Conservation (phyloP, 2,329 filamentous ascomycete genomes). For the Aspergillus spinulosporus region DNA sequence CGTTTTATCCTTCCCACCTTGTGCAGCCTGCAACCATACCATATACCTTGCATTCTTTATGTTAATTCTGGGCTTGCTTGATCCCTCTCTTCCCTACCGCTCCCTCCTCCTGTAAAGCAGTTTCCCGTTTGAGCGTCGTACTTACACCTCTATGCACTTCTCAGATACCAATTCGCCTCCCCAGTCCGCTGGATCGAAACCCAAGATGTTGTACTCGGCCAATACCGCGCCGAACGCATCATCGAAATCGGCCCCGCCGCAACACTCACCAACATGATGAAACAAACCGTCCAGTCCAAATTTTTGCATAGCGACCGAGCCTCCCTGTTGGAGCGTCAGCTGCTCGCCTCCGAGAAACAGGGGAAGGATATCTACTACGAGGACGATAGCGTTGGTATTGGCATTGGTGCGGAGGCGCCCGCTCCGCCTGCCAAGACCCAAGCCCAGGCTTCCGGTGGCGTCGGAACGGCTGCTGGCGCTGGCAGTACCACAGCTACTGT, state of each 20-base stretch:
- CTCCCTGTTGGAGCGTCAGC: slow-evolving; percentile 87
- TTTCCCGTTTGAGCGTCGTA: no score
- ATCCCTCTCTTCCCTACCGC: no score
- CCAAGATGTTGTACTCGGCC: slow-evolving; percentile 97
- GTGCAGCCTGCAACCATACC: neutral
- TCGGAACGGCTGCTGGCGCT: no score
- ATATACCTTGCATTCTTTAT: neutral
- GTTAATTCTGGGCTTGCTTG: neutral
- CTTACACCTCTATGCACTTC: no score
- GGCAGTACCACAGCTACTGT: no score
- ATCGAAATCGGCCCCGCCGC: slow-evolving; percentile 97
- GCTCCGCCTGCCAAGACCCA: no score
- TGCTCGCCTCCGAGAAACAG: slow-evolving; percentile 88
- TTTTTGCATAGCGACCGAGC: slow-evolving; percentile 45
- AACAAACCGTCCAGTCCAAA: neutral
- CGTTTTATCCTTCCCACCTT: neutral
- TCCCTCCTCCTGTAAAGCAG: no score
- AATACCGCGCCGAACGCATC: slow-evolving; percentile 93
- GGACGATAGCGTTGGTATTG: no score
- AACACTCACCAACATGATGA: slow-evolving; percentile 58
- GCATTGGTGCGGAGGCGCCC: no score
- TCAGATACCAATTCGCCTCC: slow-evolving; percentile 76
- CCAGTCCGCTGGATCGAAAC: slow-evolving; percentile 99
- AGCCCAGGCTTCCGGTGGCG: no score
- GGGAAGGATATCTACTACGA: no score